phyloP scores from a whole-genome alignment of 176 grass and related monocot genomes.

The Aegilops umbellulata region DNA sequence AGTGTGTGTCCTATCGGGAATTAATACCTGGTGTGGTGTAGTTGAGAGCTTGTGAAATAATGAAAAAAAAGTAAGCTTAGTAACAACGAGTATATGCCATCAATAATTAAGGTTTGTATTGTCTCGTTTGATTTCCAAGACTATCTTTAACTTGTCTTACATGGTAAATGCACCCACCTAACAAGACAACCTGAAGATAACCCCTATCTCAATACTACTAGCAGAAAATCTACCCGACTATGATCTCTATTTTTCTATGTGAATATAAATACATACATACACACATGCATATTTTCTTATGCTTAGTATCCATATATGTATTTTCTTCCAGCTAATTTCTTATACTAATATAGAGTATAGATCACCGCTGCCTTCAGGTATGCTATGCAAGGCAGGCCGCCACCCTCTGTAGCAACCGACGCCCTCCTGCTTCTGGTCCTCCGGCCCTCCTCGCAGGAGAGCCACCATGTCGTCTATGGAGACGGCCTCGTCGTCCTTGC shows the following conservation, averaged over 20 bases:
- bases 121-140: slow-evolving; percentile 19
- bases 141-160: slow-evolving; percentile 44
- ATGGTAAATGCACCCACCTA: background rate
- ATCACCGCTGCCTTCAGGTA: slow-evolving; percentile 62
- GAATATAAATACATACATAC: background rate
- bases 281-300: background rate
- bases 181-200: slow-evolving; percentile 49
- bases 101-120: background rate
- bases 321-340: background rate
- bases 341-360: background rate
- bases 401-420: slow-evolving; percentile 33
- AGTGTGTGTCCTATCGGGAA: no score
- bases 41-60: background rate
- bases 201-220: slow-evolving; percentile 34
- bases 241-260: background rate
- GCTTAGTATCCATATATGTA: slow-evolving; percentile 28
- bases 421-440: background rate
- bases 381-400: slow-evolving; percentile 66
- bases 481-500: slow-evolving; percentile 19
- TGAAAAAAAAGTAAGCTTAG: background rate
- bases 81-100: background rate
- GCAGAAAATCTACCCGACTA: background rate
- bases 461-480: slow-evolving; percentile 44
- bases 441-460: slow-evolving; percentile 32
- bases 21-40: no score